Conservation (phyloP, 106 monocot species). For the Apostasia shenzhenica region DNA sequence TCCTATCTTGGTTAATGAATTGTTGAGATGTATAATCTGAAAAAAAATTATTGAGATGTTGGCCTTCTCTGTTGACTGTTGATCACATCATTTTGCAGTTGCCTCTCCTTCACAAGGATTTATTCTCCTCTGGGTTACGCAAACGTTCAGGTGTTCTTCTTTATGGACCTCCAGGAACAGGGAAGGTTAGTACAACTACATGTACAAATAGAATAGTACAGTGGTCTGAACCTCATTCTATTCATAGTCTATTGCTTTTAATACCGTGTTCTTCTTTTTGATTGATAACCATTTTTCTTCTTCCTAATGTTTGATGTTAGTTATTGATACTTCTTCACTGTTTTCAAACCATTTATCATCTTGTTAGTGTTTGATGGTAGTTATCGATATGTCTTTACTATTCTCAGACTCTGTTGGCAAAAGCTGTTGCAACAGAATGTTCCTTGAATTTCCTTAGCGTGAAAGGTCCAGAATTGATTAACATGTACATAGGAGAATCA, state of each 20-base stretch:
- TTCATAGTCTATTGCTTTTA: background rate
- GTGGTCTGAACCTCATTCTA: background rate
- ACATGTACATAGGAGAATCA: conserved; percentile 99
- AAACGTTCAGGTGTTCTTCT: conserved; percentile 93
- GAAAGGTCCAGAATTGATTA: conserved; percentile 94
- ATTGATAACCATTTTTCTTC: background rate
- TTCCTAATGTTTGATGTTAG: background rate
- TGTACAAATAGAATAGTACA: background rate
- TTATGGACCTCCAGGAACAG: conserved; percentile 98
- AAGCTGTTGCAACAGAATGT: conserved; percentile 97
- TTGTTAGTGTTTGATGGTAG: background rate
- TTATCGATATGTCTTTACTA: background rate
- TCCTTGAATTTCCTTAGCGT: conserved; percentile 94
- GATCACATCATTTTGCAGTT: conserved; percentile 31
- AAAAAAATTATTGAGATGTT: too few relatives aligned
- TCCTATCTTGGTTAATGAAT: too few relatives aligned
- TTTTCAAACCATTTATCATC: background rate
- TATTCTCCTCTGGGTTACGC: conserved; percentile 89
- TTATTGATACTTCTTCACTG: background rate
- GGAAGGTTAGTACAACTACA: conserved; percentile 57
- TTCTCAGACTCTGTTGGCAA: conserved; percentile 82
- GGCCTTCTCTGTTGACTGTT: too few relatives aligned
- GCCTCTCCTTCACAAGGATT: conserved; percentile 84
- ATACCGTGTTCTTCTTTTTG: too few relatives aligned
- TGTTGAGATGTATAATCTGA: too few relatives aligned